Conservation (phyloP, 371 early-diverging fungal species). For the Lichtheimia ramosa region DNA sequence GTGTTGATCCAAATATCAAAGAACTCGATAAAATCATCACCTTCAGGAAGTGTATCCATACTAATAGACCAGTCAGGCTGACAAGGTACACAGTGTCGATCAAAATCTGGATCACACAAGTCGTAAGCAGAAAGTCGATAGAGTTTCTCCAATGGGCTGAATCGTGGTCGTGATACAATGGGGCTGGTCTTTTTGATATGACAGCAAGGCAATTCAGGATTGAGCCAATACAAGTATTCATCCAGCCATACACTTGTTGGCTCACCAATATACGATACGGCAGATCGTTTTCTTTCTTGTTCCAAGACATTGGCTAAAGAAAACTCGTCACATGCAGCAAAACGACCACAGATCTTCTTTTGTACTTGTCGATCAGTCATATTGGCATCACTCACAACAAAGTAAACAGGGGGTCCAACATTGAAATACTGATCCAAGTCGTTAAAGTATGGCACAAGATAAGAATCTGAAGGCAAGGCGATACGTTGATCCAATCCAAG, state of each 20-base stretch:
- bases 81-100: slow-evolving; percentile 60
- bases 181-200: slow-evolving; percentile 34
- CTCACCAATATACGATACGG: slow-evolving; percentile 67
- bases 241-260: slow-evolving; percentile 76
- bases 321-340: slow-evolving; percentile 53
- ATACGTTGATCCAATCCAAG: slow-evolving; percentile 72
- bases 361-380: slow-evolving; percentile 52
- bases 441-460: slow-evolving; percentile 72
- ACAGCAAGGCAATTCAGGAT: slow-evolving; percentile 64
- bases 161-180: background rate
- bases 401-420: slow-evolving; percentile 78
- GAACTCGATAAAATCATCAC: slow-evolving; percentile 57
- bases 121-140: background rate
- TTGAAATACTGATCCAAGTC: slow-evolving; percentile 65
- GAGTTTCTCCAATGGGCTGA: slow-evolving; percentile 6
- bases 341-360: slow-evolving; percentile 65
- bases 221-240: slow-evolving; percentile 72
- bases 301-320: slow-evolving; percentile 69
- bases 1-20: slow-evolving; percentile 59
- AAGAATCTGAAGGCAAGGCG: slow-evolving; percentile 72
- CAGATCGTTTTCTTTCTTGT: slow-evolving; percentile 66
- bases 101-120: slow-evolving; percentile 56
- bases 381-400: slow-evolving; percentile 63
- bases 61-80: slow-evolving; percentile 52
- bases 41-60: slow-evolving; percentile 63